A percentile compares a stretch with the other conserved stretches of the same genome.
These are phyloP conservation scores for Kwoniella mangroviensis DNA, from an alignment of 768 basidiomycete species.

Conservation along the genomic window DNA sequence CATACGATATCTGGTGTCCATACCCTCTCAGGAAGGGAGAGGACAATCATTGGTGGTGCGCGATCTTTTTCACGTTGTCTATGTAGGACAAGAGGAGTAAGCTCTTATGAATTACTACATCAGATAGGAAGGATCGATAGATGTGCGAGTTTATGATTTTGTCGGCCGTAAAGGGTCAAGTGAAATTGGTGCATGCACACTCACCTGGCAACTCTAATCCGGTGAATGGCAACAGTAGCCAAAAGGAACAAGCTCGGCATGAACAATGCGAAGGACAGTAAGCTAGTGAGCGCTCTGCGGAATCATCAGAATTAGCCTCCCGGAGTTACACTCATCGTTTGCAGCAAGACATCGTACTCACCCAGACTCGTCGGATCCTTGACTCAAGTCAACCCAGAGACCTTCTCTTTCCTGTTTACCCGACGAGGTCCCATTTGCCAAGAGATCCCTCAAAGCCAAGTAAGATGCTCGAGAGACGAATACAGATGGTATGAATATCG, in stretches of 20 bases:
- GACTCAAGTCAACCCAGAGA: slow-evolving; percentile 54
- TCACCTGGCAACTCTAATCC: slow-evolving; percentile 65
- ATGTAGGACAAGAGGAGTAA: slow-evolving; percentile 63
- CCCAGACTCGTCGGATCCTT: slow-evolving; percentile 47
- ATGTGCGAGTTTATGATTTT: too few species aligned
- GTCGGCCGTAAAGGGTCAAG: slow-evolving; percentile 62
- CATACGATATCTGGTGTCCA: slow-evolving; percentile 57
- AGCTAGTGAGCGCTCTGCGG: slow-evolving; percentile 56
- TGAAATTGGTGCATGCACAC: slow-evolving; percentile 2
- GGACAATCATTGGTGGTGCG: slow-evolving; percentile 51
- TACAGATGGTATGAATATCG: slow-evolving; percentile 80
- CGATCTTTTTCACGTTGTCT: slow-evolving; percentile 66
- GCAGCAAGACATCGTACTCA: slow-evolving; percentile 19
- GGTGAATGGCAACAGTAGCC: slow-evolving; percentile 84
- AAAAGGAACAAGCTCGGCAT: slow-evolving; percentile 89
- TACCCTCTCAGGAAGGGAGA: slow-evolving; percentile 54
- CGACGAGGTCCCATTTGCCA: slow-evolving; percentile 74
- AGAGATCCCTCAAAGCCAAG: slow-evolving; percentile 69
- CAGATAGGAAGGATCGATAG: slow-evolving; percentile 62
- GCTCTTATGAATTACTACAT: slow-evolving; percentile 60
- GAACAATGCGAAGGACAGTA: slow-evolving; percentile 74
- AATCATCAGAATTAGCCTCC: slow-evolving; percentile 3
- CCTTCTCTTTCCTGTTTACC: slow-evolving; percentile 30
- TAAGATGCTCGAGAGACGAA: slow-evolving; percentile 89
- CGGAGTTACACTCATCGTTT: too few species aligned